Percentiles rank a stretch among this genome's conserved stretches.
Evolutionary conservation across 225 moss, liverwort and hornwort genomes (phyloP).

Genomic region (Marchantia paleacea): DNA sequence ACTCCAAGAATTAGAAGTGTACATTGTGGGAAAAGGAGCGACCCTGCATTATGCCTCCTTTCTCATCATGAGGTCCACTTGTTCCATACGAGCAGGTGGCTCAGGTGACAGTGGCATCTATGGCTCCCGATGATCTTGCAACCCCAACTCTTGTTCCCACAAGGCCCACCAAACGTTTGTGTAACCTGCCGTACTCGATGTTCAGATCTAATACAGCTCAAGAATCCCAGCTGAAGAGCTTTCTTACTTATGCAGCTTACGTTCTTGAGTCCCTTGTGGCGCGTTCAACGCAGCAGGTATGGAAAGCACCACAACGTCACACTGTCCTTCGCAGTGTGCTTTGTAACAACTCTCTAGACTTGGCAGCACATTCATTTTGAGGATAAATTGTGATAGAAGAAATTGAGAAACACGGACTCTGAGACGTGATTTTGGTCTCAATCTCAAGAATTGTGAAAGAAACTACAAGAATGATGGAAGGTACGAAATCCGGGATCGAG

Average conservation of each 20-base stretch:
- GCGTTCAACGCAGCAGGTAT: constrained; percentile 5
- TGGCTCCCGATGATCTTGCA: constrained; percentile 19
- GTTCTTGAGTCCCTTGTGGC: neutral
- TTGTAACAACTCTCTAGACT: too few relatives aligned
- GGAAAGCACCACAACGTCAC: too few relatives aligned
- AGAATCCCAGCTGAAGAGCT: constrained; percentile 7
- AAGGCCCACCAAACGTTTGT: neutral
- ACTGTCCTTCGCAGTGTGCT: too few relatives aligned
- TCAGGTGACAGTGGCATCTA: constrained; percentile 12
- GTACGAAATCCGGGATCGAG: too few relatives aligned
- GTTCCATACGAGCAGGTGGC: constrained; percentile 25
- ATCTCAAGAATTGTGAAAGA: too few relatives aligned
- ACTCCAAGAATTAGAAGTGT: neutral
- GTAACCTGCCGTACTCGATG: neutral
- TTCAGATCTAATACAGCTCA: neutral
- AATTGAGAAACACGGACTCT: too few relatives aligned
- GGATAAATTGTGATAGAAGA: too few relatives aligned
- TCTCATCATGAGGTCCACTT: neutral
- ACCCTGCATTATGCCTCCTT: neutral
- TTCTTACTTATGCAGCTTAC: constrained; percentile 14
- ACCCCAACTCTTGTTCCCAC: neutral
- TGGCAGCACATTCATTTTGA: too few relatives aligned
- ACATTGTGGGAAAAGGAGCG: constrained; percentile 1
- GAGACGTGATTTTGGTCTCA: too few relatives aligned
- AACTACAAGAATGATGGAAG: too few relatives aligned